Evolutionary conservation across 2,329 filamentous ascomycete species (phyloP).

Genomic region (Xylaria sp.): DNA sequence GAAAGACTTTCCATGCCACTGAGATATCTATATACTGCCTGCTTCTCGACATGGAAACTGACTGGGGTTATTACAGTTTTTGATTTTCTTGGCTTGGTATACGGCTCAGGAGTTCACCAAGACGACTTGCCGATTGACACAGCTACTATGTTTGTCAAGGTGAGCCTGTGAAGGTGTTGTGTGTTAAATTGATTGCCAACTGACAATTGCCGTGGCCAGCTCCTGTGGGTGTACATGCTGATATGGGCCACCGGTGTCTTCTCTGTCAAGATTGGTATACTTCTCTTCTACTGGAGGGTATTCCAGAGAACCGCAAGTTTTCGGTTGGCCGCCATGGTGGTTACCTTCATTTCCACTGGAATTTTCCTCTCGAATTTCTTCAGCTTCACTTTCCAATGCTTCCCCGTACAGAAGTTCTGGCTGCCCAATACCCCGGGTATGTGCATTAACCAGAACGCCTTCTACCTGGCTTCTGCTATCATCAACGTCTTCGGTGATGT

Average conservation of each 20-base stretch:
- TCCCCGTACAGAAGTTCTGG: slow-evolving; percentile 43
- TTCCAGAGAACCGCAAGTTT: slow-evolving; percentile 42
- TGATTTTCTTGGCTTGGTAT: slow-evolving; percentile 42
- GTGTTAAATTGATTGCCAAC: not conserved
- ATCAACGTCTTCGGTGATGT: slow-evolving; percentile 48
- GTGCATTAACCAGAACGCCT: slow-evolving; percentile 43
- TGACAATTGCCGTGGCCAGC: slow-evolving; percentile 28
- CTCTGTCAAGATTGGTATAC: slow-evolving; percentile 46
- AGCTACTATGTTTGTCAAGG: slow-evolving; percentile 42
- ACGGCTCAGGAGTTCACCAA: slow-evolving; percentile 44
- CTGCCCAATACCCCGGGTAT: slow-evolving; percentile 28
- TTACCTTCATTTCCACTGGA: slow-evolving; percentile 40
- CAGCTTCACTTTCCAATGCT: slow-evolving; percentile 43
- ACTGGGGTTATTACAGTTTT: slow-evolving; percentile 18
- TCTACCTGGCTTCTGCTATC: slow-evolving; percentile 45
- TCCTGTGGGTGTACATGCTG: slow-evolving; percentile 45
- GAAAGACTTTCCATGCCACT: not conserved
- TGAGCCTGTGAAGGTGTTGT: slow-evolving; percentile 23
- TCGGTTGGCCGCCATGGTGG: slow-evolving; percentile 40
- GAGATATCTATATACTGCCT: no score
- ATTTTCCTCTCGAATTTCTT: slow-evolving; percentile 46
- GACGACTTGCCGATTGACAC: slow-evolving; percentile 36
- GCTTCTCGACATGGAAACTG: not conserved
- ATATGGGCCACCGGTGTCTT: slow-evolving; percentile 46
- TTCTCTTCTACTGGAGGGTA: slow-evolving; percentile 48